These are phyloP conservation scores for Elsinoe arachidis DNA, from an alignment of 2,329 filamentous ascomycete species.

Conservation along the genomic window DNA sequence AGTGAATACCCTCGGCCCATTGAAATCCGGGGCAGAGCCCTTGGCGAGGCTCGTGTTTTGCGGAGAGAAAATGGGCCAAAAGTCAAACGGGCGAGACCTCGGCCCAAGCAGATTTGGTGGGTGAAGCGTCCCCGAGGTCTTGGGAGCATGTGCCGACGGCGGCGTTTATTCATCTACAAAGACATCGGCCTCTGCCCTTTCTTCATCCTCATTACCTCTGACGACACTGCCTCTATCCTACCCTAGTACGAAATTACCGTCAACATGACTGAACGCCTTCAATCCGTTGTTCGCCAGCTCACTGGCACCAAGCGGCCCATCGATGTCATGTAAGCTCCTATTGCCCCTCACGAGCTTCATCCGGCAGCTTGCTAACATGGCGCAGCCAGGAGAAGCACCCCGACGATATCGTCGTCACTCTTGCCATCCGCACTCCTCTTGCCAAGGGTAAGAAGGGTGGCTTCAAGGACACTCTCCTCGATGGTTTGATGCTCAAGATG, in stretches of 20 bases:
- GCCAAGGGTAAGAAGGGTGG: slow-evolving; percentile 84
- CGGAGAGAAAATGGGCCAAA: neutral
- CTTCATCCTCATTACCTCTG: neutral
- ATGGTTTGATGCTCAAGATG: slow-evolving; percentile 75
- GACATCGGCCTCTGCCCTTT: neutral
- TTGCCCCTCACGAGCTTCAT: slow-evolving; percentile 53
- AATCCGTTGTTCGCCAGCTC: slow-evolving; percentile 79
- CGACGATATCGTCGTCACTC: slow-evolving; percentile 93
- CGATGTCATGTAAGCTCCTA: slow-evolving; percentile 60
- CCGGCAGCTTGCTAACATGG: slow-evolving; percentile 15
- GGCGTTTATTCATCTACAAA: slow-evolving; percentile 12
- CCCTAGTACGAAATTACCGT: neutral
- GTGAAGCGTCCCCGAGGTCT: neutral
- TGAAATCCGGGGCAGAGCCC: neutral
- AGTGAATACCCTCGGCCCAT: neutral
- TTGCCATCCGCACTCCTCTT: slow-evolving; percentile 81
- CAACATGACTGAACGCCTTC: slow-evolving; percentile 61
- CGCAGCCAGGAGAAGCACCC: slow-evolving; percentile 79
- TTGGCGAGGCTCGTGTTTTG: neutral
- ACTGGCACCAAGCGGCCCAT: slow-evolving; percentile 60
- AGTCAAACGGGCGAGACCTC: neutral
- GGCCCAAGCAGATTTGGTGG: slow-evolving; percentile 5
- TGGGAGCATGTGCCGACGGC: slow-evolving; percentile 4
- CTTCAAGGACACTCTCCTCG: slow-evolving; percentile 85
- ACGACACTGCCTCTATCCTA: neutral